Evolutionary conservation across 495 filamentous ascomycete species (phyloP), one percentile per base, ranked within the genome.

Genomic region (Hypoxylon trugodes): DNA sequence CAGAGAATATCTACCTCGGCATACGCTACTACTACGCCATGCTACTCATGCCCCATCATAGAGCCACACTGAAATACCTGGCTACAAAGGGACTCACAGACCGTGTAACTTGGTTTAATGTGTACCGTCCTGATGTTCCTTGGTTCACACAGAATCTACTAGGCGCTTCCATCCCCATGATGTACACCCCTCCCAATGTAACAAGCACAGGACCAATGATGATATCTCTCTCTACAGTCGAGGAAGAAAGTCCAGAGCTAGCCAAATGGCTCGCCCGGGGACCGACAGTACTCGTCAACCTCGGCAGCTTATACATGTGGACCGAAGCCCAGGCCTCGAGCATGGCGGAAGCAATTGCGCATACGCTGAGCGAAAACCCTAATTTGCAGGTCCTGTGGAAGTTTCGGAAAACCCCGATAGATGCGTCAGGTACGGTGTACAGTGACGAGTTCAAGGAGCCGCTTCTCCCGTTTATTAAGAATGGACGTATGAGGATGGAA

Each of bases 371-470:
- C 6, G 63, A 73, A 28, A 45, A 45, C 33, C 52, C 70, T 5
- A 69, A 75, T 21, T 41, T 81, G 15, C 80, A 79, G 41, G 55
- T 84, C 1, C 56, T 84, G 3, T 84, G 82, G 82, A 84, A 84
- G 46, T 62, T 84, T 2, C 71, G 70, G 13, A 70, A 69, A 42
- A 61, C 72, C 2, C 52, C 63, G 0, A 50, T 25, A 13, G 42
- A 59, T 28, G 8, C 41, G 12, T 2, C 26, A 8, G 61, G 53
- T 1, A 16, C 26, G n/a, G 32, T 16, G 6, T 73, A 33, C 61
- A 66, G 12, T 61, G 69, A 21, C 67, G 77, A 30, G 53, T 68
- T 51, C 46, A 65, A 6, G 65, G 68, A 8, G 0, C 54, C 55
- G 24, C 32, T 62, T 3, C 37, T 13, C 4, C 60, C 65, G 3